Base-by-base conservation (phyloP, 805 yeast genomes). In the Pichia thaimueangensis region DNA sequence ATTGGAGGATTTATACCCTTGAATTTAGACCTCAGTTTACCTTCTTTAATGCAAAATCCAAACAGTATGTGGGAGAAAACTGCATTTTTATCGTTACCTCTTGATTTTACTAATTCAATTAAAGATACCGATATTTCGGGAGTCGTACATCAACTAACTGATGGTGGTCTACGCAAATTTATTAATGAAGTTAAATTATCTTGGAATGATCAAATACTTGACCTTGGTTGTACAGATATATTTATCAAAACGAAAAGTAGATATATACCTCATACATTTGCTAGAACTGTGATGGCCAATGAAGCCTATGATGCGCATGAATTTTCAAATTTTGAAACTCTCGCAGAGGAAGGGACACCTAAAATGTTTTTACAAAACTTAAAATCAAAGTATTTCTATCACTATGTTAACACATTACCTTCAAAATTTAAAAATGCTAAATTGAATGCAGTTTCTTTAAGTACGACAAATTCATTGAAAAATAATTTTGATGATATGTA, bases 61-160 rank as follows among this genome's bases (percentile, higher is more conserved):
- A 21, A 34, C 13, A 63, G 63, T 44, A 39, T 54, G 15, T 79
- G 83, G 83, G 67, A 71, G 27, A 47, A 57, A 5, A 58, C 70
- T 0, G 59, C 69, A 9, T 45, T 67, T 31, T 63, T 69, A 43
- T 45, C 64, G 37, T 45, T 71, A 24, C 61, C 63, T 23, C 65
- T 71, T 58, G 86, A 78, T 50, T 50, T 75, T 27, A 54, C 67
- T 23, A 67, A 69, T 47, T 10, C 30, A 11, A 11, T 39, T 7
- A 24, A 39, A 15, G 20, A 25, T 10, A 23, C 17, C 28, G 37
- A 41, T 30, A 32, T 45, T 8, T 15, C 13, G 21, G 39, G 30
- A 16, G 3, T 45, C 4, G 7, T 41, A 9, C 23, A 37, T n/a
- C 35, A 45, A 17, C 24, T 45, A 30, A 45, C 47, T 5, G 39